phyloP scores from a whole-genome alignment of 2,329 filamentous ascomycete species.

The Arthrobotrys megalospora region DNA sequence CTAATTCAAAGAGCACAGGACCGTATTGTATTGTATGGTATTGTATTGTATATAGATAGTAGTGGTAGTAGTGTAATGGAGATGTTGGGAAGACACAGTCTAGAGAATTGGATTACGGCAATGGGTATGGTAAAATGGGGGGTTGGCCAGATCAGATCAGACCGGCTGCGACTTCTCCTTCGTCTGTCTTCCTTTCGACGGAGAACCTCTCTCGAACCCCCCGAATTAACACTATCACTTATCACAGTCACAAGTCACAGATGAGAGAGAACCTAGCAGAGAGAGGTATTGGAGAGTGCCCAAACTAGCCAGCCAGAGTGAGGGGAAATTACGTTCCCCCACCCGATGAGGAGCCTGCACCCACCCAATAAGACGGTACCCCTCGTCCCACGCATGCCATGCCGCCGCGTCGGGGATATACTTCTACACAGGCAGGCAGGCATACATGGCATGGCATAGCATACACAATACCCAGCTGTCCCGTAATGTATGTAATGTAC shows the following conservation, averaged over 20 bases:
- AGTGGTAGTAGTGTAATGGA: background rate
- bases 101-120: background rate
- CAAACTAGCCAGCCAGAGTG: background rate
- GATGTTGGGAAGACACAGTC: background rate
- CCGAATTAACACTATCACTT: background rate
- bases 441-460: too few species aligned
- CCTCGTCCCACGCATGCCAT: constrained; percentile 49
- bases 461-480: too few species aligned
- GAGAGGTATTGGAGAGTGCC: background rate
- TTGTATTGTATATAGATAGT: background rate
- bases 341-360: background rate
- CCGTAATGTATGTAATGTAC: too few species aligned
- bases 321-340: constrained; percentile 51
- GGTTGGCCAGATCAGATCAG: constrained; percentile 13
- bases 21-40: too few species aligned
- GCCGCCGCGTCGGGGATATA: constrained; percentile 16
- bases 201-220: background rate
- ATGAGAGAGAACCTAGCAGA: constrained; percentile 2
- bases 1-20: too few species aligned
- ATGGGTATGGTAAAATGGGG: constrained; percentile 5
- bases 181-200: background rate
- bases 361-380: constrained; percentile 50
- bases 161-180: constrained; percentile 32
- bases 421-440: too few species aligned
- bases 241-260: background rate